Evolutionary conservation across 2,329 filamentous ascomycete species (phyloP), one percentile per base, ranked within the genome.

Genomic region (Dactylellina leptospora): DNA sequence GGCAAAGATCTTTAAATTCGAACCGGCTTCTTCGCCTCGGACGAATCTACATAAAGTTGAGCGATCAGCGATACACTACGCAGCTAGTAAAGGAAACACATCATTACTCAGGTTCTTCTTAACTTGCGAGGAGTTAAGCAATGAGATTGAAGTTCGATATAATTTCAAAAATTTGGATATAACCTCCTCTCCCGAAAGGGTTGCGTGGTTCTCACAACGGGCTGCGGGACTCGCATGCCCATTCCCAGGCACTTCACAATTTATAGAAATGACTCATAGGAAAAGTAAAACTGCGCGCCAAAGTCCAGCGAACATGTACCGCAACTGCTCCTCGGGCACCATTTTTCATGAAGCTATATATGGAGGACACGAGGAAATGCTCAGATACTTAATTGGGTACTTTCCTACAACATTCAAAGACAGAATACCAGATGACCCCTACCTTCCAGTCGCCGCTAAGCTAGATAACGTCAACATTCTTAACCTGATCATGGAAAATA

Each of bases 311-410:
- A n/a, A n/a, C n/a, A n/a, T n/a, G n/a, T n/a, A n/a, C n/a, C n/a
- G n/a, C n/a, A n/a, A n/a, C n/a, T 25, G 53, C 18, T 59, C 59
- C n/a, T 44, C 22, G 25, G 47, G 27, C 6, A 55, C 54, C 25
- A 45, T 45, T 4, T 54, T 68, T 11, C 30, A 59, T 5, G 62
- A 68, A 20, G 62, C 30, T 3, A 58, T 68, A 28, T 27, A 13
- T 4, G 20, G 20, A 23, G 16, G 16, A 6, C 54, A 58, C 9
- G 62, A 68, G 30, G 45, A 23, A 2, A 22, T 23, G 3, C 53
- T 68, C 4, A 16, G 38, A 22, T 68, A 68, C 40, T 16, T 68
- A 28, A 53, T 68, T 16, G 33, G 59, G 8, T 36, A 44, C 9
- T 16, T 13, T 1, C 36, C 38, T 22, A 54, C 59, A 16, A 30